phyloP scores from a whole-genome alignment of 345 rosid species.

The Arabidopsis suecica region DNA sequence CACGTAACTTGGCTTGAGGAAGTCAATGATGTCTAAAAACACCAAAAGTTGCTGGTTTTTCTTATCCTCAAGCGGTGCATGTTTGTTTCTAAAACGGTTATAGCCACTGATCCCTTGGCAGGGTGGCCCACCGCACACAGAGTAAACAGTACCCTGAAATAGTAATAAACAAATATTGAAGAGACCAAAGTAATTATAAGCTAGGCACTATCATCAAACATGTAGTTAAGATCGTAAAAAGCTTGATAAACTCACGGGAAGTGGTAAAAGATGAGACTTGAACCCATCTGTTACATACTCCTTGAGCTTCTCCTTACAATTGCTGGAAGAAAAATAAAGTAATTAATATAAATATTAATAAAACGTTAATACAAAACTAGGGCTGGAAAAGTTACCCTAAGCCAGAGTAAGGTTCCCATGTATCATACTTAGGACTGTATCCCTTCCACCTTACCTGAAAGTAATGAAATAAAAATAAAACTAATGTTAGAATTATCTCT shows the following conservation, averaged over 20 bases:
- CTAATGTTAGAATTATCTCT: not conserved
- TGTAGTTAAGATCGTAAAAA: not conserved
- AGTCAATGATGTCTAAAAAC: constrained; percentile 48
- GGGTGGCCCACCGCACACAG: constrained; percentile 56
- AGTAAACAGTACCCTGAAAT: constrained; percentile 48
- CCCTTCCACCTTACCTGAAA: constrained; percentile 47
- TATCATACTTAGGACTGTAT: constrained; percentile 42
- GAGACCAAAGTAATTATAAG: not conserved
- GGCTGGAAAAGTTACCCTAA: constrained; percentile 36
- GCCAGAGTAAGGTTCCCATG: constrained; percentile 53
- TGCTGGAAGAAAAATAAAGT: constrained; percentile 12
- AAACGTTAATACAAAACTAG: not conserved
- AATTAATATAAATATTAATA: not conserved
- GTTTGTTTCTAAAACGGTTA: constrained; percentile 46
- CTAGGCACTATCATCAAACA: not conserved
- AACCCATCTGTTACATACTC: constrained; percentile 48
- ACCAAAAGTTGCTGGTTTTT: constrained; percentile 48
- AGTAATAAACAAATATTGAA: not conserved
- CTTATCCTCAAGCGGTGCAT: constrained; percentile 45
- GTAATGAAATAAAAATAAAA: not conserved
- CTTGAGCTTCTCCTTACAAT: constrained; percentile 43
- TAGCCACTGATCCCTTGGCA: constrained; percentile 56
- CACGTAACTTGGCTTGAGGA: constrained; percentile 52
- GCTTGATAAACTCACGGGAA: constrained; percentile 43
- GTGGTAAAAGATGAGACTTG: constrained; percentile 44